Evolutionary conservation across 768 basidiomycete genomes (phyloP).

Genomic region (Russula ochroleuca): DNA sequence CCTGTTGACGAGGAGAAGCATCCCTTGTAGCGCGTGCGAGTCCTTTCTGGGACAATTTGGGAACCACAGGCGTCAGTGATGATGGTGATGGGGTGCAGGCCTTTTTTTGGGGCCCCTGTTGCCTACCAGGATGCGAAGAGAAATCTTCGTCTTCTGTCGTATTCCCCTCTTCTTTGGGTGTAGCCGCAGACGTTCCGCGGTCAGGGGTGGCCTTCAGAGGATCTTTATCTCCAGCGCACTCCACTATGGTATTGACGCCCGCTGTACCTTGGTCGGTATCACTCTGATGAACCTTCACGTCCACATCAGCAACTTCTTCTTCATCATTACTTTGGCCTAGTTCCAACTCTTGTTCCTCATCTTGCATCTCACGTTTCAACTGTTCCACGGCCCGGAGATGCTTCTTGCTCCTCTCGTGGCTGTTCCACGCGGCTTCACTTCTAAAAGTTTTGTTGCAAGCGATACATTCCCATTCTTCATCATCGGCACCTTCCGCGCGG

Average conservation of each 20-base stretch:
- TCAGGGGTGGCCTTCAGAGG: constrained; percentile 12
- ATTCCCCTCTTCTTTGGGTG: constrained; percentile 5
- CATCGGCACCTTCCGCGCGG: constrained; percentile 60
- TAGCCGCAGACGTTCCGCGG: not conserved
- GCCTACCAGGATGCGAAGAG: not conserved
- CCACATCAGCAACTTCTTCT: constrained; percentile 16
- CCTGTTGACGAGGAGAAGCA: not conserved
- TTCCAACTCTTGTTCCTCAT: constrained; percentile 63
- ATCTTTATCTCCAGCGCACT: constrained; percentile 3
- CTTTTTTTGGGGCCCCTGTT: constrained; percentile 13
- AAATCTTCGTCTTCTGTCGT: constrained; percentile 11
- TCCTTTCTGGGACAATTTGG: constrained; percentile 6
- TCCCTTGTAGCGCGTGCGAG: not conserved
- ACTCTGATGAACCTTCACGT: constrained; percentile 10
- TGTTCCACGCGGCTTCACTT: constrained; percentile 92
- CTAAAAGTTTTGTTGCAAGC: constrained; percentile 86
- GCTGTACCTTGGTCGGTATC: constrained; percentile 1
- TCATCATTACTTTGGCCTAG: constrained; percentile 6
- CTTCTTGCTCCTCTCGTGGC: constrained; percentile 93
- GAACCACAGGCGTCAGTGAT: not conserved
- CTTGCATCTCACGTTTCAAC: constrained; percentile 70
- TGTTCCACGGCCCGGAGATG: constrained; percentile 84
- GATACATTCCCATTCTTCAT: constrained; percentile 93
- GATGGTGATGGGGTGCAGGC: constrained; percentile 12
- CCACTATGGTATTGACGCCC: constrained; percentile 5